These are phyloP conservation scores for Nemania diffusa DNA, from an alignment of 2,329 filamentous ascomycete genomes.

Conservation along the genomic window DNA sequence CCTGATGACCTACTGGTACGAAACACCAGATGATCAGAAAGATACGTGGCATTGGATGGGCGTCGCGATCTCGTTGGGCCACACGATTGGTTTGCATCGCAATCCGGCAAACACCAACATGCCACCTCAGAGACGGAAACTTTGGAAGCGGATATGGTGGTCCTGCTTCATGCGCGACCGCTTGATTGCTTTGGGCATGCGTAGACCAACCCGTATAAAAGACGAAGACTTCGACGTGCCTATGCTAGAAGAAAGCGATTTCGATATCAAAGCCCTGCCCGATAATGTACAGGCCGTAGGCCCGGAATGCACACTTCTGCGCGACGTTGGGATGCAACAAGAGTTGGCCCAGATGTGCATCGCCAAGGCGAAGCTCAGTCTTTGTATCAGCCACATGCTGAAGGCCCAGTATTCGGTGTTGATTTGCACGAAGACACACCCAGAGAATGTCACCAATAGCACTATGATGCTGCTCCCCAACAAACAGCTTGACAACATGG, in stretches of 20 bases:
- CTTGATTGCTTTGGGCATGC: conserved; percentile 91
- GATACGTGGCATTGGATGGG: conserved; percentile 99
- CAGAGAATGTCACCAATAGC: conserved; percentile 78
- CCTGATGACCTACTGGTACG: conserved; percentile 97
- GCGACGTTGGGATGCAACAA: conserved; percentile 77
- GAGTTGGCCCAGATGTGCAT: conserved; percentile 90
- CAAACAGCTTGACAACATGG: conserved; percentile 83
- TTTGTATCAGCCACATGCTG: conserved; percentile 89
- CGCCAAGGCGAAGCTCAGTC: conserved; percentile 87
- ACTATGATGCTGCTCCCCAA: conserved; percentile 93
- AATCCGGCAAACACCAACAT: conserved; percentile 82
- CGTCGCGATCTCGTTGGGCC: conserved; percentile 89
- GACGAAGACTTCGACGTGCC: conserved; percentile 93
- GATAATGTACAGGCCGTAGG: conserved; percentile 76
- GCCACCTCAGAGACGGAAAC: conserved; percentile 75
- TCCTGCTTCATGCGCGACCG: conserved; percentile 96
- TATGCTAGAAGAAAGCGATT: conserved; percentile 86
- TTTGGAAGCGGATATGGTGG: conserved; percentile 99
- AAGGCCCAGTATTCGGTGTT: conserved; percentile 92
- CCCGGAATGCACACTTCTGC: conserved; percentile 74
- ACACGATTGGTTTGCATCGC: conserved; percentile 92
- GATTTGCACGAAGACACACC: conserved; percentile 82
- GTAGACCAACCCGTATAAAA: conserved; percentile 90
- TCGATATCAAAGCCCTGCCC: conserved; percentile 77
- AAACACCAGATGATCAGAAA: conserved; percentile 95